phyloP scores from a whole-genome alignment of 208 protist species.

The Paratrypanosoma confusum region DNA sequence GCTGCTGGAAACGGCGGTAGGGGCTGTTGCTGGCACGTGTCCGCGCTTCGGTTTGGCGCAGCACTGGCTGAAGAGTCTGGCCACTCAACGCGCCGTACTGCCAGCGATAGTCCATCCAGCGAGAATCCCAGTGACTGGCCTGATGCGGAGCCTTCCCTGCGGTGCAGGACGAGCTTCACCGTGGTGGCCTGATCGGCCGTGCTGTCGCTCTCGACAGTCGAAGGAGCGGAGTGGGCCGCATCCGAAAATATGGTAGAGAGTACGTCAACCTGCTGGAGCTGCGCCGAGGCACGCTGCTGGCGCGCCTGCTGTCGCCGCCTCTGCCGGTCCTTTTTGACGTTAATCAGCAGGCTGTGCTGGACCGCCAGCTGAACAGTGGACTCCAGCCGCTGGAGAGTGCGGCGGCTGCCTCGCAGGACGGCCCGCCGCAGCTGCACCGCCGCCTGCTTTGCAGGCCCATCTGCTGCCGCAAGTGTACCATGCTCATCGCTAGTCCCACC shows the following conservation, averaged over 20 bases:
- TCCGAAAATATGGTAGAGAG: no score
- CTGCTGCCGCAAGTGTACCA: no score
- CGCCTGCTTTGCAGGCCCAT: no score
- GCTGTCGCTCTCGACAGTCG: background rate
- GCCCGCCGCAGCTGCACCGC: no score
- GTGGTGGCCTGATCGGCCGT: background rate
- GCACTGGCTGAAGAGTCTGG: background rate
- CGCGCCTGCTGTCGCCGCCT: slow-evolving; percentile 8
- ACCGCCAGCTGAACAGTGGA: slow-evolving; percentile 27
- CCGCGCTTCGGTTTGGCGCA: background rate
- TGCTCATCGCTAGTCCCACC: no score
- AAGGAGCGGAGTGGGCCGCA: no score
- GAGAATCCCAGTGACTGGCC: slow-evolving; percentile 36
- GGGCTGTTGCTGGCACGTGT: slow-evolving; percentile 4
- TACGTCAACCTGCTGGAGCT: no score
- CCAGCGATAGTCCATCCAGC: slow-evolving; percentile 13
- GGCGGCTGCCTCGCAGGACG: slow-evolving; percentile 12
- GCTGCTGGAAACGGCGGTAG: slow-evolving; percentile 19
- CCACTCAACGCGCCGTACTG: slow-evolving; percentile 16
- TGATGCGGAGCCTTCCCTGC: no score
- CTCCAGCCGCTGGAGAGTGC: slow-evolving; percentile 37
- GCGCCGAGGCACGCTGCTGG: background rate
- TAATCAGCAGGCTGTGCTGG: slow-evolving; percentile 31
- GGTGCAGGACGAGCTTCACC: no score
- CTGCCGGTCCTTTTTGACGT: slow-evolving; percentile 9